Evolutionary conservation across 2,329 filamentous ascomycete species (phyloP).

Genomic region (Ilyonectria destructans): DNA sequence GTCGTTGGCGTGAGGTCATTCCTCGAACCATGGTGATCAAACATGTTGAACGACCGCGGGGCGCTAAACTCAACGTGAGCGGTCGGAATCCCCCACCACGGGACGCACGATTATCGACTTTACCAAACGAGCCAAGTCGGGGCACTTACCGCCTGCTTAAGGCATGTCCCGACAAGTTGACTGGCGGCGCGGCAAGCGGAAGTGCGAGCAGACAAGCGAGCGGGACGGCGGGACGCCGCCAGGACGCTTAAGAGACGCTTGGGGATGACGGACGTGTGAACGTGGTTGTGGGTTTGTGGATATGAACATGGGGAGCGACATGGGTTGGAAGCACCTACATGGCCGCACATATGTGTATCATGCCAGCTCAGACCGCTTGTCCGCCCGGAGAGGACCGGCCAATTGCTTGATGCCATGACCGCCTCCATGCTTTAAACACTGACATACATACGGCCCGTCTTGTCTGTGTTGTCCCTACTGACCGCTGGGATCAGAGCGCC

Average conservation of each 20-base stretch:
- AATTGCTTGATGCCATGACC: slow-evolving; percentile 23
- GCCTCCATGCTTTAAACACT: slow-evolving; percentile 11
- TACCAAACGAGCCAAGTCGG: slow-evolving; percentile 9
- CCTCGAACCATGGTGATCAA: slow-evolving; percentile 35
- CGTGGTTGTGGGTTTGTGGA: slow-evolving; percentile 28
- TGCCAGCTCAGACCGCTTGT: slow-evolving; percentile 51
- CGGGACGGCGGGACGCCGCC: slow-evolving; percentile 5
- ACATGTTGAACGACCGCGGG: slow-evolving; percentile 19
- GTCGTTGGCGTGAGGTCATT: slow-evolving; percentile 36
- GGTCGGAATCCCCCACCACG: slow-evolving; percentile 11
- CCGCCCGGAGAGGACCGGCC: slow-evolving; percentile 19
- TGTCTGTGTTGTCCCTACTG: slow-evolving; percentile 24
- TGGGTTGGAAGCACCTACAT: slow-evolving; percentile 39
- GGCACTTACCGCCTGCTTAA: slow-evolving; percentile 17
- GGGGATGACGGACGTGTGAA: slow-evolving; percentile 14
- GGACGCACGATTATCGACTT: neutral
- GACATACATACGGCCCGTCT: slow-evolving; percentile 11
- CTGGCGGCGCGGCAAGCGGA: slow-evolving; percentile 20
- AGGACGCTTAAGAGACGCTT: slow-evolving; percentile 11
- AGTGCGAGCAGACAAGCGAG: slow-evolving; percentile 28
- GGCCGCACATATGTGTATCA: slow-evolving; percentile 45
- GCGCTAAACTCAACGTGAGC: slow-evolving; percentile 17
- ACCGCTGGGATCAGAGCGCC: slow-evolving; percentile 7
- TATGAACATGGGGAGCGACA: slow-evolving; percentile 34
- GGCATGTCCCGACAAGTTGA: slow-evolving; percentile 22